phyloP scores from a whole-genome alignment of 2,329 filamentous ascomycete species.

The Coccinonectria pachysandricola region DNA sequence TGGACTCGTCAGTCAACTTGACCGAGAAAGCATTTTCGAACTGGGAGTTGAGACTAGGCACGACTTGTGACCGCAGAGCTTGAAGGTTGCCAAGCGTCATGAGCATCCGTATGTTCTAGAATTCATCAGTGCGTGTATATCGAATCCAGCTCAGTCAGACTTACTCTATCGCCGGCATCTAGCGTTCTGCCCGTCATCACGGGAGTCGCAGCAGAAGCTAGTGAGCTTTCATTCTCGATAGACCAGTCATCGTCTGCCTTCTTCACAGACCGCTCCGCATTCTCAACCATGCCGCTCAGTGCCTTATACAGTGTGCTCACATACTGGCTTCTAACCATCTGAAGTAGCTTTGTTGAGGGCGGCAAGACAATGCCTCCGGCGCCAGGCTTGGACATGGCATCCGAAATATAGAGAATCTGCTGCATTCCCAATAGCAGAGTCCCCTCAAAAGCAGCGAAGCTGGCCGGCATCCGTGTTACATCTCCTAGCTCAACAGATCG shows the following conservation, averaged over 20 bases:
- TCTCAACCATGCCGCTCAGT: slow-evolving; percentile 91
- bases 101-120: slow-evolving; percentile 80
- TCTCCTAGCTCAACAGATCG: slow-evolving; percentile 72
- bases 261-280: slow-evolving; percentile 67
- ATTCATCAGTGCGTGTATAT: slow-evolving; percentile 15
- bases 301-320: slow-evolving; percentile 91
- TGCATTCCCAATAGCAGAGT: slow-evolving; percentile 79
- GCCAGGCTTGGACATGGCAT: slow-evolving; percentile 66
- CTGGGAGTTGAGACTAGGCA: slow-evolving; percentile 79
- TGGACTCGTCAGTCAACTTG: slow-evolving; percentile 85
- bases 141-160: slow-evolving; percentile 11
- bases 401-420: slow-evolving; percentile 87
- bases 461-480: slow-evolving; percentile 80
- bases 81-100: slow-evolving; percentile 89
- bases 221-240: slow-evolving; percentile 33
- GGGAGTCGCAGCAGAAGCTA: slow-evolving; percentile 23
- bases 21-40: slow-evolving; percentile 93
- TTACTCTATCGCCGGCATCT: slow-evolving; percentile 46
- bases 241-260: slow-evolving; percentile 55
- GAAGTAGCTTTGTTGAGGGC: slow-evolving; percentile 75
- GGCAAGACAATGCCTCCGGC: slow-evolving; percentile 71
- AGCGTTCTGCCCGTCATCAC: slow-evolving; percentile 35
- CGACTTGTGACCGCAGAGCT: slow-evolving; percentile 67
- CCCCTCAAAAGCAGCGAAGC: slow-evolving; percentile 78
- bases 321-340: slow-evolving; percentile 86